phyloP scores from a whole-genome alignment of 176 grass and related monocot genomes.

The Avena atlantica region DNA sequence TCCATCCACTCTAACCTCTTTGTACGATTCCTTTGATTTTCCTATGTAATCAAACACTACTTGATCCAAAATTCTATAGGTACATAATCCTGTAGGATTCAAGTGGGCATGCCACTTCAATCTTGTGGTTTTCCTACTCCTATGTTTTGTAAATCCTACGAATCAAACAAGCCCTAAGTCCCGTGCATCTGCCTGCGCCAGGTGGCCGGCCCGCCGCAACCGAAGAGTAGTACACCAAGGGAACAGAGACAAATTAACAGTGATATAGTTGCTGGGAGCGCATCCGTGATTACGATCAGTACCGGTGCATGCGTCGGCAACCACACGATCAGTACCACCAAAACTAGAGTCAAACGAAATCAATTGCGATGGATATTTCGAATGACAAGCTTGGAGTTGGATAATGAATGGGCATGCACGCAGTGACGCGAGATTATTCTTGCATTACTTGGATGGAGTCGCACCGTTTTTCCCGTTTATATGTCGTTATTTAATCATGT shows the following conservation, averaged over 20 bases:
- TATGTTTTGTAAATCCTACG: no score
- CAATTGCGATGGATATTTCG: neutral
- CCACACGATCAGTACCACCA: neutral
- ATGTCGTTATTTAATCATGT: no score
- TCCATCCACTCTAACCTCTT: no score
- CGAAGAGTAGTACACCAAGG: neutral
- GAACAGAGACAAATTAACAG: neutral
- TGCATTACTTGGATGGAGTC: neutral
- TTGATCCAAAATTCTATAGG: no score
- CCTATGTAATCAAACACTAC: no score
- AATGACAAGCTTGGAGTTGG: neutral
- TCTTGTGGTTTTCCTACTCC: no score
- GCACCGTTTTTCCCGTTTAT: neutral
- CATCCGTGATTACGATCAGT: neutral
- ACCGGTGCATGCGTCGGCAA: neutral
- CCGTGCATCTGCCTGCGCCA: neutral
- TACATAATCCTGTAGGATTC: no score
- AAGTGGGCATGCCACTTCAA: no score
- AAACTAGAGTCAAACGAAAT: neutral
- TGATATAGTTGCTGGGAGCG: neutral
- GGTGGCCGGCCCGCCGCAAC: neutral
- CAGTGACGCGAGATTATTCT: neutral
- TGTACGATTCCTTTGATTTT: no score
- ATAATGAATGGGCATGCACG: neutral
- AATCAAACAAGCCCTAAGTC: no score